Evolutionary conservation across 2,329 filamentous ascomycete species (phyloP), one percentile per base, ranked within the genome.

Genomic region (Calonectria multiphialidica): DNA sequence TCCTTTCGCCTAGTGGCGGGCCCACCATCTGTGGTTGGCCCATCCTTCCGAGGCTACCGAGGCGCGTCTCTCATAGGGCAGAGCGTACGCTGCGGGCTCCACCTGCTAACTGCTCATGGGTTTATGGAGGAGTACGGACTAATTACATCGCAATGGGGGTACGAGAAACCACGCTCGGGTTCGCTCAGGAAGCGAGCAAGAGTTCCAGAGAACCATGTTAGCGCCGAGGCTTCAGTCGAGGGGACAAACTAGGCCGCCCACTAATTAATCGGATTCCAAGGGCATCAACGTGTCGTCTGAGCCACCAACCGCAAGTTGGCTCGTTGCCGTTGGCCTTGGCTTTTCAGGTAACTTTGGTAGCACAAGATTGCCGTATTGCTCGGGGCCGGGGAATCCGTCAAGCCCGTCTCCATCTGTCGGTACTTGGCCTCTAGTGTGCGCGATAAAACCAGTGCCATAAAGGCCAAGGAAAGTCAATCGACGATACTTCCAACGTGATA

Each of bases 31-130:
- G 35, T 62, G 45, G 68, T 55, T 71, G 44, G 68, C 35, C 68
- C 62, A 55, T 55, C 53, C 63, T 71, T 63, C 68, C 68, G 68
- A 66, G 68, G 35, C 55, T 71, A 57, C 68, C 68, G 68, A 67
- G 30, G 21, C 55, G 40, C 15, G 47, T 28, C 68, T 71, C 28
- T 47, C 62, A 67, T 71, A 71, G 68, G 68, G 63, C 68, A 67
- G 68, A 66, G 35, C 5, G 42, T 16, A 30, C 65, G 61, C 12
- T 62, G 45, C 33, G 16, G 23, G 21, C 64, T 65, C 40, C 61
- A 30, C 67, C 28, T 30, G n/a, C 40, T 59, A 33, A 13, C 8
- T 57, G 25, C 28, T 37, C 35, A 53, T 65, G 45, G 37, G 30
- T 61, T 42, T 44, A 28, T 45, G 21, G 45, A 33, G 30, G 33